A percentile compares a stretch with the other conserved stretches of the same genome.
Conservation (phyloP, 2,329 filamentous ascomycete species). For the Epicoccum nigrum region DNA sequence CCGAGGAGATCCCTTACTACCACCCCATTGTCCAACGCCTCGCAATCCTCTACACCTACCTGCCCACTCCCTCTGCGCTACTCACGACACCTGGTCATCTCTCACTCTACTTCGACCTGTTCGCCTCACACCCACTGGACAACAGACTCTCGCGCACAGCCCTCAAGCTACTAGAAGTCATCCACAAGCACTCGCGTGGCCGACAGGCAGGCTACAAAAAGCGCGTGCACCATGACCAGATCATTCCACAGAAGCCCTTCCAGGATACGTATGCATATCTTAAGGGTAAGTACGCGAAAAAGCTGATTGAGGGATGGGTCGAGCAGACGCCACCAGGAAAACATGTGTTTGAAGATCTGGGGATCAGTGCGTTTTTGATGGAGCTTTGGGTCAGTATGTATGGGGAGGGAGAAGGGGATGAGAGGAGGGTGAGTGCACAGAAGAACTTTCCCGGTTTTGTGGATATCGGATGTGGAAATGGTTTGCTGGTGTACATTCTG, state of each 20-base stretch:
- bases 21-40: constrained; percentile 78
- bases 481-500: constrained; percentile 84
- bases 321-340: constrained; percentile 88
- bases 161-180: constrained; percentile 68
- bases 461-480: constrained; percentile 95
- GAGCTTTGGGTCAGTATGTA: constrained; percentile 93
- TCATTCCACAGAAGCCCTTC: constrained; percentile 76
- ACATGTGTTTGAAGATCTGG: constrained; percentile 93
- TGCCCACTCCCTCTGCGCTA: constrained; percentile 3
- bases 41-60: constrained; percentile 75
- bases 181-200: constrained; percentile 77
- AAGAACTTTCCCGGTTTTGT: constrained; percentile 82
- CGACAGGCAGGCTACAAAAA: constrained; percentile 73
- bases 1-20: constrained; percentile 79
- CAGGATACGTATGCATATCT: constrained; percentile 83
- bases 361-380: constrained; percentile 89
- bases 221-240: constrained; percentile 79
- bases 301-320: constrained; percentile 76
- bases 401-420: constrained; percentile 24
- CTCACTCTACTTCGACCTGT: constrained; percentile 61
- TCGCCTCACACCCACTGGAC: constrained; percentile 46
- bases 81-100: constrained; percentile 50
- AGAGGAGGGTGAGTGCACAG: constrained; percentile 19
- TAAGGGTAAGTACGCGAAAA: constrained; percentile 77
- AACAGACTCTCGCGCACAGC: constrained; percentile 70